Percentiles rank a stretch among this genome's conserved stretches.
phyloP scores from a whole-genome alignment of 768 basidiomycete species.

The Tubosaeta sp. region DNA sequence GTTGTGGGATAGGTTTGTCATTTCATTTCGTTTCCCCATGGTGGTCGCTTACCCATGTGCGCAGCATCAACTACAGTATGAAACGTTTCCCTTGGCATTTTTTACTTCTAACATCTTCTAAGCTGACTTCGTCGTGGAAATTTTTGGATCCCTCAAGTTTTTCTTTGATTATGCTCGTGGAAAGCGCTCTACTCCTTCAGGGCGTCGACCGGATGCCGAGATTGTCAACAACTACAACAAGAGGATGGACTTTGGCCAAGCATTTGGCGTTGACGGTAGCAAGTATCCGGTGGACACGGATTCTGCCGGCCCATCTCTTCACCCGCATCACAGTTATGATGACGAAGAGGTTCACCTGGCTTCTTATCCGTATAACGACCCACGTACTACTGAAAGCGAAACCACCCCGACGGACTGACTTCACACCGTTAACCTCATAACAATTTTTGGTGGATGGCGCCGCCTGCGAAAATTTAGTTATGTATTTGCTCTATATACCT shows the following conservation, averaged over 20 bases:
- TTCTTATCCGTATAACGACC: constrained; percentile 29
- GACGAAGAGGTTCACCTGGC: constrained; percentile 41
- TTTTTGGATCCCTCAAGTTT: constrained; percentile 56
- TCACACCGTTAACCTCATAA: background rate
- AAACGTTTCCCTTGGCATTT: background rate
- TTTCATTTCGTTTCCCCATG: background rate
- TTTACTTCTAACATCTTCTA: constrained; percentile 6
- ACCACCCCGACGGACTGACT: background rate
- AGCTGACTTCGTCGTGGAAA: constrained; percentile 70
- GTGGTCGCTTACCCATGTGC: constrained; percentile 2
- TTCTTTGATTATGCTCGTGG: constrained; percentile 44
- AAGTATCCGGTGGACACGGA: constrained; percentile 11
- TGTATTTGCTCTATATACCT: background rate
- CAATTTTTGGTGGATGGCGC: background rate
- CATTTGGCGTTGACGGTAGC: constrained; percentile 33
- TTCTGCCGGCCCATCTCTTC: constrained; percentile 5
- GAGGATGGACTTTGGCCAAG: constrained; percentile 35
- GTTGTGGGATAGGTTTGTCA: constrained; percentile 55
- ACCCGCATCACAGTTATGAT: constrained; percentile 31
- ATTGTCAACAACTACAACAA: constrained; percentile 25
- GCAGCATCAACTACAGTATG: constrained; percentile 46
- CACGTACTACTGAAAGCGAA: constrained; percentile 4
- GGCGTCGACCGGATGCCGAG: constrained; percentile 13
- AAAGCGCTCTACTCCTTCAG: constrained; percentile 24
- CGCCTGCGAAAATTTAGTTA: background rate